These are phyloP conservation scores for Boletus fagicola DNA, from an alignment of 768 basidiomycete genomes.

Conservation along the genomic window DNA sequence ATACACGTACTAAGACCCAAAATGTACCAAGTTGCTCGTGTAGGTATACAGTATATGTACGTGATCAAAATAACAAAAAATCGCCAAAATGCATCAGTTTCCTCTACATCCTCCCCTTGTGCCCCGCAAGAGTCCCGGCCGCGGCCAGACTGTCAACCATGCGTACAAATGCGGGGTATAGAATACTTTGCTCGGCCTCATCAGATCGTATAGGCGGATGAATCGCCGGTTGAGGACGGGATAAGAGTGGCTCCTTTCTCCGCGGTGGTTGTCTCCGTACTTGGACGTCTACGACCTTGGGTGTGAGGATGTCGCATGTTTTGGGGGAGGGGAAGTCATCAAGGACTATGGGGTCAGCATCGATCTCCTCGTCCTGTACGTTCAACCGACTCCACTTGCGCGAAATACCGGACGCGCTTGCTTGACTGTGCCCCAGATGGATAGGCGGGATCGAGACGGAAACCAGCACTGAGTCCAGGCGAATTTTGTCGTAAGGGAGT, in stretches of 20 bases:
- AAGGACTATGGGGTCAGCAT: conserved; percentile 19
- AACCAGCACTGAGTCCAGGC: background rate
- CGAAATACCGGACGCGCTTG: conserved; percentile 12
- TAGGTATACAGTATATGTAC: background rate
- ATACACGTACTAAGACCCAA: background rate
- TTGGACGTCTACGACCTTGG: conserved; percentile 5
- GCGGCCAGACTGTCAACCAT: conserved; percentile 25
- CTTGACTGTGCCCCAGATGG: conserved; percentile 9
- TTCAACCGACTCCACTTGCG: conserved; percentile 35
- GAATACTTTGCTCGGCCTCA: conserved; percentile 16
- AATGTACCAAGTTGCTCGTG: background rate
- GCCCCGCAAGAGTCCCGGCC: conserved; percentile 14
- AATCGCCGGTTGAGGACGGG: conserved; percentile 23
- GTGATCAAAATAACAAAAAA: background rate
- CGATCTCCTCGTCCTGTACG: conserved; percentile 22
- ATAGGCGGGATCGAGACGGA: conserved; percentile 14
- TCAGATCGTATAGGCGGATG: conserved; percentile 15
- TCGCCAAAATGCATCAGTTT: background rate
- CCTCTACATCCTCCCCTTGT: conserved; percentile 1
- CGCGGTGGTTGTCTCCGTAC: conserved; percentile 11
- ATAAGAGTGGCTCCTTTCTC: conserved; percentile 12
- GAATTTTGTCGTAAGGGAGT: conserved; percentile 5
- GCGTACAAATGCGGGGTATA: conserved; percentile 22
- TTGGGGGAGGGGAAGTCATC: conserved; percentile 18
- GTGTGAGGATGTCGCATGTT: background rate